Evolutionary conservation across 164 flowering plant genomes (phyloP), one percentile per base, ranked within the genome.

Genomic region (Dillenia suffruticosa): DNA sequence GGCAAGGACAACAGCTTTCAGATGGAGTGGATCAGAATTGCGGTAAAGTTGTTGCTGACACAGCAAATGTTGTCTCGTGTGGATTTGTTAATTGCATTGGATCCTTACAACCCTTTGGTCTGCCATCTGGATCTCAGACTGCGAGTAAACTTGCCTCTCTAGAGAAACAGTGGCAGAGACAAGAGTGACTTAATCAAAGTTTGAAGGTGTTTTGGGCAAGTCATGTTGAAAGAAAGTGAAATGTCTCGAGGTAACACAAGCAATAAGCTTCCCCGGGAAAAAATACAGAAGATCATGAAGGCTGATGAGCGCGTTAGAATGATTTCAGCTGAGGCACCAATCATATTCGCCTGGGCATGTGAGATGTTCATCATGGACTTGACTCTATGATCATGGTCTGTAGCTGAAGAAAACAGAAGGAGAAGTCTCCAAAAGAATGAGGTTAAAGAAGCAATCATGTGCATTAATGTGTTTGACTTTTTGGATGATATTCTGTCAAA

Each of bases 321-420:
- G 67, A 56, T 63, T 14, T 56, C 67, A 17, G 60, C 60, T 9
- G 67, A 63, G 46, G 67, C 67, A 55, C 67, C 60, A 12, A 51
- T 63, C 6, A 43, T 63, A 15, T 63, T 63, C 48, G 67, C 67
- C 19, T 47, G 60, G 67, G 67, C 67, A 1, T 63, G 66, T 63
- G 66, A 63, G 58, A 63, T 63, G 59, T 63, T 63, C 51, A 54
- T 63, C 22, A 14, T 63, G 14, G 60, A 63, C 11, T 26, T 26
- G 22, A 19, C 22, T 19, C 22, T 19, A 19, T 1, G 22, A 26
- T 26, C 40, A 1, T 26, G 40, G 40, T 26, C 40, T 26, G 40
- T 26, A 26, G 40, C 40, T 26, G 40, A 26, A 26, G 40, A 26
- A 26, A 26, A 26, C 40, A 26, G 40, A 26, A 26, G 40, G 40